These are phyloP conservation scores for Saccharomycopsis sp. DNA, from an alignment of 805 yeast species.

Conservation along the genomic window DNA sequence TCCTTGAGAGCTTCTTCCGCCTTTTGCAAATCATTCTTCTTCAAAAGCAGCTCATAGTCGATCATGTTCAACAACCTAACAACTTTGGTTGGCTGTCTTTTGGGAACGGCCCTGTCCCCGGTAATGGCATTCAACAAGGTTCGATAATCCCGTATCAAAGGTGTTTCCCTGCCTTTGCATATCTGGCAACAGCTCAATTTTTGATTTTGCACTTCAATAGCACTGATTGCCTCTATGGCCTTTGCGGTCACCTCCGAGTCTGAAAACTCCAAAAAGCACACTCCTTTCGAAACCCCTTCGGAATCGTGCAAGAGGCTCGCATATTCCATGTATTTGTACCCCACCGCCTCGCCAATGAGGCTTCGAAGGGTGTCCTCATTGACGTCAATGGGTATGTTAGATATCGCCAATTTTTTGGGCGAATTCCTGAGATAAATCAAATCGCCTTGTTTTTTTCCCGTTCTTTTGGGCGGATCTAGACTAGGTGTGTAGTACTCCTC, in stretches of 20 bases:
- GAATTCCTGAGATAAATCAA: conserved; percentile 33
- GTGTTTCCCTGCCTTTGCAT: conserved; percentile 29
- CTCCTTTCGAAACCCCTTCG: conserved; percentile 43
- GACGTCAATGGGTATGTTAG: conserved; percentile 35
- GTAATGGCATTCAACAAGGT: conserved; percentile 19
- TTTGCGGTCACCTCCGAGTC: conserved; percentile 22
- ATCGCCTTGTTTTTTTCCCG: conserved; percentile 21
- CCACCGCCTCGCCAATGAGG: conserved; percentile 26
- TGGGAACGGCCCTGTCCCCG: too few species aligned
- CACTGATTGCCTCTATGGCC: conserved; percentile 29
- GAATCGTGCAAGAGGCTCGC: conserved; percentile 33
- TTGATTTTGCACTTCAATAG: conserved; percentile 30
- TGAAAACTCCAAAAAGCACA: conserved; percentile 45
- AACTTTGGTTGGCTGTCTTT: conserved; percentile 33
- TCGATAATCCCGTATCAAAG: conserved; percentile 22
- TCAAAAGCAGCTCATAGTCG: conserved; percentile 52
- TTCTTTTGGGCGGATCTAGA: conserved; percentile 10
- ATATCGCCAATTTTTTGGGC: conserved; percentile 37
- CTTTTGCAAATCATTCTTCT: conserved; percentile 32
- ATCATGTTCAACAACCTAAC: conserved; percentile 60
- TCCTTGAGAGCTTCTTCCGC: conserved; percentile 28
- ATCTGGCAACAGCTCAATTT: conserved; percentile 31
- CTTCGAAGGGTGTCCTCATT: conserved; percentile 34
- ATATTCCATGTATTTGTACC: conserved; percentile 26
- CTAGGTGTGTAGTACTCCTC: conserved; percentile 34